Percentiles rank a stretch among this genome's conserved stretches.
Conservation (phyloP, 179 eudicot genomes). For the Corrigiola litoralis region DNA sequence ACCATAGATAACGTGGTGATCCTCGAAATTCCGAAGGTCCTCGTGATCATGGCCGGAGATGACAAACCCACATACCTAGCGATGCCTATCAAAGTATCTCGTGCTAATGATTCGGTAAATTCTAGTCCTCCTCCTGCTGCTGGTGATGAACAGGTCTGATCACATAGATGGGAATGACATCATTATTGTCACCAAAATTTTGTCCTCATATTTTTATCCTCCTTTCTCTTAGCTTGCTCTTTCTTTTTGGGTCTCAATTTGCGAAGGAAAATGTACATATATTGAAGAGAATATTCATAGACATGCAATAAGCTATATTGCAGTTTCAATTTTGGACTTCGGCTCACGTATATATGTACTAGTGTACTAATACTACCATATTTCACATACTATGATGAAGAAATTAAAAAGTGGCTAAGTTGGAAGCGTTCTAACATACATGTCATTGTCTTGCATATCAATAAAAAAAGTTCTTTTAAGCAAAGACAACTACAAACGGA, state of each 20-base stretch:
- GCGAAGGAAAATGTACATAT: not conserved
- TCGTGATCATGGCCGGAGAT: conserved; percentile 46
- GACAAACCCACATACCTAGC: conserved; percentile 35
- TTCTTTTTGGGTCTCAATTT: conserved; percentile 8
- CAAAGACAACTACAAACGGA: too few relatives aligned
- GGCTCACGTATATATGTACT: too few relatives aligned
- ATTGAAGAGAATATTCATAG: not conserved
- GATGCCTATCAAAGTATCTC: conserved; percentile 5
- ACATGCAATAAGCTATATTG: too few relatives aligned
- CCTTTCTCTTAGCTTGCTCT: not conserved
- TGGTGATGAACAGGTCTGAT: not conserved
- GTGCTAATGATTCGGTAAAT: not conserved
- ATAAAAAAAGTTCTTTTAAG: too few relatives aligned
- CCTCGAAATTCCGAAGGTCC: conserved; percentile 11
- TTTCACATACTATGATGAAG: too few relatives aligned
- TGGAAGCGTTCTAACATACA: too few relatives aligned
- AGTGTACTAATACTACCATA: too few relatives aligned
- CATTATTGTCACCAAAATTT: not conserved
- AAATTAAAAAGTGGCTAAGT: too few relatives aligned
- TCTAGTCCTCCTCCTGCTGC: not conserved
- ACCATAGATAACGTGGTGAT: not conserved
- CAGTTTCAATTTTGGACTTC: too few relatives aligned
- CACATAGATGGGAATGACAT: not conserved
- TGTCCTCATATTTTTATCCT: not conserved
- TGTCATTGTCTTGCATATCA: too few relatives aligned